Base-by-base conservation (phyloP, 495 filamentous ascomycete genomes). In the Acidomyces sp. region DNA sequence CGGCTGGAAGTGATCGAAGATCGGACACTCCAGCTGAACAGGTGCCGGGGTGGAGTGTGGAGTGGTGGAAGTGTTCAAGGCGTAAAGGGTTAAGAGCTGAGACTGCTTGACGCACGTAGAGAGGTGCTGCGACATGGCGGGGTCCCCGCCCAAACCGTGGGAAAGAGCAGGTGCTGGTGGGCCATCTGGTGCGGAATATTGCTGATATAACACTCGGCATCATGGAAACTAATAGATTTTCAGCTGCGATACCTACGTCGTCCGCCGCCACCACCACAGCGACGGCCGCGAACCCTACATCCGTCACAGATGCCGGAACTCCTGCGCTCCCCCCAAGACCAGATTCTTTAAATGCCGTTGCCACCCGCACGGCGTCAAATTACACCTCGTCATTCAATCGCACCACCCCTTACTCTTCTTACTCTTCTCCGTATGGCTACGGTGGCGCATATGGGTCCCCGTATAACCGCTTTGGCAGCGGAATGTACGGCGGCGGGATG, bases 121-220 rank as follows among this genome's bases (percentile, higher is more conserved):
- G 26, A 7, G 26, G 26, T 28, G 26, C 26, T 28, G 26, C 7
- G 6, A 11, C 12, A 9, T 34, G 31, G 34, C 20, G 15, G 20
- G 10, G 6, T 37, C 34, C 75, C 88, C 88, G 52, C 88, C 88
- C 25, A 96, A 96, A 64, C 88, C 88, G 15, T 96, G 88, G 88
- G 88, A 96, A 64, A 74, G 77, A 58, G 71, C 74, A 41, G 80
- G 83, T 58, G 72, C 74, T 33, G 58, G 64, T 37, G 57, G 70
- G 44, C 63, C 72, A 34, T 55, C 58, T 37, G 58, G 56, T 62
- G 29, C n/a, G 42, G 21, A 19, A 4, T 22, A 5, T 26, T 23
- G 27, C 12, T 22, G n/a, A 6, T 9, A 39, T 12, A 20, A 10
- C 34, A 18, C 20, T 42, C 36, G 4, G 20, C 23, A 17, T 26